phyloP scores from a whole-genome alignment of 1,284 basidiomycete genomes.

The Pseudozyma thailandica region DNA sequence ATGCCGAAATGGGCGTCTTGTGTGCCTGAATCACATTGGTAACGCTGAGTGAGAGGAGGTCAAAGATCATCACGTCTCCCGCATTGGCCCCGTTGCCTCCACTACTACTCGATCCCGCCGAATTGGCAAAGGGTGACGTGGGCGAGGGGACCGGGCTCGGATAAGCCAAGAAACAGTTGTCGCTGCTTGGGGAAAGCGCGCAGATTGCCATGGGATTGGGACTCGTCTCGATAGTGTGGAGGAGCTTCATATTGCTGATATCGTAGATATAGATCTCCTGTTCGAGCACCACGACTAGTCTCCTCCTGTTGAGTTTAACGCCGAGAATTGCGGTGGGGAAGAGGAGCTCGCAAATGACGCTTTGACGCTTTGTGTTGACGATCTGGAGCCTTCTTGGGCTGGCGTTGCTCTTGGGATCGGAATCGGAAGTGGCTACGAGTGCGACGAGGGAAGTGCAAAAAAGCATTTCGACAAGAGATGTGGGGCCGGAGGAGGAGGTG shows the following conservation, averaged over 20 bases:
- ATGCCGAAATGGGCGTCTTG: constrained; percentile 88
- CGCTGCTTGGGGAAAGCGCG: constrained; percentile 93
- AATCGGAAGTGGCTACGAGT: constrained; percentile 89
- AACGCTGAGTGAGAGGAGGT: constrained; percentile 87
- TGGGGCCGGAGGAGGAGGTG: constrained; percentile 90
- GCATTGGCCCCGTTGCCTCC: background rate
- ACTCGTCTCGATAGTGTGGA: constrained; percentile 97
- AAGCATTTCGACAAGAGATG: constrained; percentile 97
- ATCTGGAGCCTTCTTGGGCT: constrained; percentile 88
- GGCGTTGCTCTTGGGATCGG: constrained; percentile 70
- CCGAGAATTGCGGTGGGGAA: constrained; percentile 95
- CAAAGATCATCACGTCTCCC: constrained; percentile 74
- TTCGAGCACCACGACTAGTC: constrained; percentile 93
- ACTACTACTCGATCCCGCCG: constrained; percentile 27
- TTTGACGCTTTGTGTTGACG: constrained; percentile 98
- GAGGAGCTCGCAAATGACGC: constrained; percentile 96
- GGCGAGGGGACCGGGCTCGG: constrained; percentile 91
- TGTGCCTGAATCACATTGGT: constrained; percentile 97
- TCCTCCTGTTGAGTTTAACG: constrained; percentile 95
- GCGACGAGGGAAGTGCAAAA: constrained; percentile 98
- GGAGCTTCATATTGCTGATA: constrained; percentile 95
- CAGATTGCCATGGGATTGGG: constrained; percentile 95
- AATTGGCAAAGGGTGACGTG: constrained; percentile 71
- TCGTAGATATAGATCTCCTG: constrained; percentile 98
- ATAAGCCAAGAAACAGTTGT: constrained; percentile 93